A percentile compares a stretch with the other conserved stretches of the same genome.
Evolutionary conservation across 1,284 basidiomycete genomes (phyloP).

Genomic region (Moniliophthora roreri): DNA sequence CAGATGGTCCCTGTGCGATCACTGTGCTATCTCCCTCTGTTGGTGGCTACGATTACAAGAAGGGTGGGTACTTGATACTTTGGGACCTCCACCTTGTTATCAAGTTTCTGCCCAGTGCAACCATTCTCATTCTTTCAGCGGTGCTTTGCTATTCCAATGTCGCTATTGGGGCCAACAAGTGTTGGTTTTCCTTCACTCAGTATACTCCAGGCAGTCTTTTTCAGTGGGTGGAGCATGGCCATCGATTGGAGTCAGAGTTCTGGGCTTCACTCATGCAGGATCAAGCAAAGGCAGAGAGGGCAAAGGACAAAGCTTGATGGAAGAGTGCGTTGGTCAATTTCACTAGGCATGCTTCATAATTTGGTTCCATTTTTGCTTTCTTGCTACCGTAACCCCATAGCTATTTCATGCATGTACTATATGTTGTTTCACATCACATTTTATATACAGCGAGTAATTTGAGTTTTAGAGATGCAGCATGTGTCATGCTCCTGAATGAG

Average conservation of each 20-base stretch:
- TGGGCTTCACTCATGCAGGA: background rate
- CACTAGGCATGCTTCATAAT: too few relatives aligned
- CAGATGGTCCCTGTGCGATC: conserved; percentile 6
- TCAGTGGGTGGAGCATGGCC: conserved; percentile 2
- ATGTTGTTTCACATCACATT: too few relatives aligned
- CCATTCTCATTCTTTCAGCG: conserved; percentile 7
- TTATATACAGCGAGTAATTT: too few relatives aligned
- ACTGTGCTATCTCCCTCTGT: conserved; percentile 8
- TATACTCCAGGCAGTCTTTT: conserved; percentile 9
- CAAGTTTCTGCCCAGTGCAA: conserved; percentile 8
- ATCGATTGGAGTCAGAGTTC: too few relatives aligned
- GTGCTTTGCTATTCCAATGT: conserved; percentile 8
- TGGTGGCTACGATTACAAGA: conserved; percentile 22
- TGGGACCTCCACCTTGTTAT: conserved; percentile 9
- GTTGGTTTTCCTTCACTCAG: conserved; percentile 9
- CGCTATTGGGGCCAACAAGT: conserved; percentile 1
- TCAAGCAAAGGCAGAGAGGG: background rate
- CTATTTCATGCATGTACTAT: too few relatives aligned
- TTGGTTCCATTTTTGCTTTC: too few relatives aligned
- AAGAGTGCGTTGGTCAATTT: too few relatives aligned
- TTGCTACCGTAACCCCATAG: too few relatives aligned
- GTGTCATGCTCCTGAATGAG: too few relatives aligned
- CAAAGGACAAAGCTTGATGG: background rate
- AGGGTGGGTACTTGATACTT: conserved; percentile 12
- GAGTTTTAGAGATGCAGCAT: too few relatives aligned